phyloP scores from a whole-genome alignment of 148 eudicot genomes.

The Chenopodium album region DNA sequence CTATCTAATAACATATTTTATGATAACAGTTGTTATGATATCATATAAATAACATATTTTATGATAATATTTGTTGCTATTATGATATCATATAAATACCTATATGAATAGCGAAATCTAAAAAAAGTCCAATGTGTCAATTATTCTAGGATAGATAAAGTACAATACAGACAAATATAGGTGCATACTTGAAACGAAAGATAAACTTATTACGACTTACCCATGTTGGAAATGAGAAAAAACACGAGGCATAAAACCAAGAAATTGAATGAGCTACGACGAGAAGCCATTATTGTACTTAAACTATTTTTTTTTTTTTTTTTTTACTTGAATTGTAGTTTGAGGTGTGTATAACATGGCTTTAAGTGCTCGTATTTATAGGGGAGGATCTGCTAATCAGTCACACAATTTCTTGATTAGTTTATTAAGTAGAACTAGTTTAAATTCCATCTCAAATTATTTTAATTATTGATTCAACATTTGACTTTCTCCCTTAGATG shows the following conservation, averaged over 20 bases:
- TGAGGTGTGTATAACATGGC: neutral
- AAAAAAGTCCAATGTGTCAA: too few species aligned
- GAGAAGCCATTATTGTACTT: conserved; percentile 10
- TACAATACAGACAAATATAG: too few species aligned
- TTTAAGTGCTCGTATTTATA: neutral
- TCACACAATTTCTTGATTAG: neutral
- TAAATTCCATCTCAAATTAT: neutral
- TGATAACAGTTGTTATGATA: too few species aligned
- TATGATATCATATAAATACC: too few species aligned
- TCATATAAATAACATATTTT: too few species aligned
- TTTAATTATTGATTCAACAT: neutral
- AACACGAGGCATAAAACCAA: conserved; percentile 9
- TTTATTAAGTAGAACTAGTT: neutral
- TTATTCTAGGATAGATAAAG: too few species aligned
- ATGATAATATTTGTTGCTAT: too few species aligned
- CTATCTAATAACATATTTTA: too few species aligned
- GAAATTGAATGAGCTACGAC: conserved; percentile 9
- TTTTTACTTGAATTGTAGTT: neutral
- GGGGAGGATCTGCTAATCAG: neutral
- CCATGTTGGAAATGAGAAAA: conserved; percentile 12
- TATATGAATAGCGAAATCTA: too few species aligned
- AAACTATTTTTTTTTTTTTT: neutral
- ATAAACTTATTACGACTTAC: neutral
- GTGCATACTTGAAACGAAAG: too few species aligned
- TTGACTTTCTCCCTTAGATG: neutral